Conservation (phyloP, 768 basidiomycete genomes). For the Kockovaella imperatae region DNA sequence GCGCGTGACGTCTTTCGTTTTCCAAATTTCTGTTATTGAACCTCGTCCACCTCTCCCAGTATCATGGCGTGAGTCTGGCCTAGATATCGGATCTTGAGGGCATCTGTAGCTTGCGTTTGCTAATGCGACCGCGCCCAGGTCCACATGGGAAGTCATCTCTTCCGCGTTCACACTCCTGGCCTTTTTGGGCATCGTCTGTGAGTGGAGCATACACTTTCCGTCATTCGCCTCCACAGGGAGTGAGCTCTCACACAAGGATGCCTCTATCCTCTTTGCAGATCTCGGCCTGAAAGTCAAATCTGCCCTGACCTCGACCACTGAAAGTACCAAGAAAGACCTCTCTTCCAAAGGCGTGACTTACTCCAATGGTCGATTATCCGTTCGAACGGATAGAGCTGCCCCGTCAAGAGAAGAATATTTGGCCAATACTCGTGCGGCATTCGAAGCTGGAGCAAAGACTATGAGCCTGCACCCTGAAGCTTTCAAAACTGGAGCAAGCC, state of each 20-base stretch:
- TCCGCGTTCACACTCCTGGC: conserved; percentile 23
- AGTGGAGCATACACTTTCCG: conserved; percentile 7
- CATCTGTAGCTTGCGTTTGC: no score
- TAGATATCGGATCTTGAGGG: background rate
- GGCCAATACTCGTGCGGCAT: conserved; percentile 24
- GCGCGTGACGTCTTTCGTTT: no score
- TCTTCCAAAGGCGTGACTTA: conserved; percentile 20
- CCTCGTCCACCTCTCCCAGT: no score
- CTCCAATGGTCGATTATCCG: conserved; percentile 14
- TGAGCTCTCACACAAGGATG: background rate
- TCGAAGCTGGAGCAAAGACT: conserved; percentile 28
- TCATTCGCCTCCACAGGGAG: background rate
- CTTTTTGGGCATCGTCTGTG: conserved; percentile 34
- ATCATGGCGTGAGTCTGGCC: conserved; percentile 7
- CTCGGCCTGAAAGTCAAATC: conserved; percentile 11
- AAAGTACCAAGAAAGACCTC: conserved; percentile 10
- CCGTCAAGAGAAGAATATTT: conserved; percentile 33
- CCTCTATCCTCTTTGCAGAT: background rate
- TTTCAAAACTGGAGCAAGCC: conserved; percentile 12
- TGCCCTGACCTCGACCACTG: conserved; percentile 12
- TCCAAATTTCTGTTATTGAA: no score
- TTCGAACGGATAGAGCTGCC: conserved; percentile 25
- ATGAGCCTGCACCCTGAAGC: conserved; percentile 32
- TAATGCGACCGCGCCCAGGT: no score
- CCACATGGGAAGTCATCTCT: conserved; percentile 26